A percentile compares a stretch with the other conserved stretches of the same genome.
Evolutionary conservation across 179 eudicot genomes (phyloP).

Genomic region (Beta macrorhiza): DNA sequence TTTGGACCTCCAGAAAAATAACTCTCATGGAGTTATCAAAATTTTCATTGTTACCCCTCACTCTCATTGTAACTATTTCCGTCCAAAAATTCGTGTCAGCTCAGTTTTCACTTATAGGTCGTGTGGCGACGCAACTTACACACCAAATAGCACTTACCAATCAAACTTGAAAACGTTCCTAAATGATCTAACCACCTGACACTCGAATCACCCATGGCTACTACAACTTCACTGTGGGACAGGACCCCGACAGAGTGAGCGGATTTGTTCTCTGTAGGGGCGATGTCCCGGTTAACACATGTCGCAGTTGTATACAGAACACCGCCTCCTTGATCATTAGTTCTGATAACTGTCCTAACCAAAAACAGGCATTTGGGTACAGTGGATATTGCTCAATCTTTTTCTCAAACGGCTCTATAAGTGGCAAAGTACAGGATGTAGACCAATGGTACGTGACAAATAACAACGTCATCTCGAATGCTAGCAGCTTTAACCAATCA

Average conservation of each 20-base stretch:
- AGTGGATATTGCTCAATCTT: slow-evolving; percentile 30
- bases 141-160: slow-evolving; percentile 30
- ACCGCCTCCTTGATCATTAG: neutral
- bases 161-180: slow-evolving; percentile 35
- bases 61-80: neutral
- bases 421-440: slow-evolving; percentile 2
- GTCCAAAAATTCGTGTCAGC: slow-evolving; percentile 2
- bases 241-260: slow-evolving; percentile 1
- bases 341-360: slow-evolving; percentile 27
- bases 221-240: slow-evolving; percentile 33
- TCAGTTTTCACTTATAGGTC: neutral
- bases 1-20: too few species aligned
- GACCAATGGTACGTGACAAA: neutral
- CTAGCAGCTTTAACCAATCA: slow-evolving; percentile 14
- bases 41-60: neutral
- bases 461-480: neutral
- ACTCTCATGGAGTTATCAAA: neutral
- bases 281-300: slow-evolving; percentile 17
- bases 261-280: slow-evolving; percentile 31
- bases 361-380: slow-evolving; percentile 34
- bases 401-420: slow-evolving; percentile 18
- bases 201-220: slow-evolving; percentile 28
- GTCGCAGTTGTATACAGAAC: slow-evolving; percentile 17
- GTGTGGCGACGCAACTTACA: slow-evolving; percentile 21
- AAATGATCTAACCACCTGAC: slow-evolving; percentile 22